phyloP scores from a whole-genome alignment of 495 filamentous ascomycete genomes.

The Neurospora tetrasperma region DNA sequence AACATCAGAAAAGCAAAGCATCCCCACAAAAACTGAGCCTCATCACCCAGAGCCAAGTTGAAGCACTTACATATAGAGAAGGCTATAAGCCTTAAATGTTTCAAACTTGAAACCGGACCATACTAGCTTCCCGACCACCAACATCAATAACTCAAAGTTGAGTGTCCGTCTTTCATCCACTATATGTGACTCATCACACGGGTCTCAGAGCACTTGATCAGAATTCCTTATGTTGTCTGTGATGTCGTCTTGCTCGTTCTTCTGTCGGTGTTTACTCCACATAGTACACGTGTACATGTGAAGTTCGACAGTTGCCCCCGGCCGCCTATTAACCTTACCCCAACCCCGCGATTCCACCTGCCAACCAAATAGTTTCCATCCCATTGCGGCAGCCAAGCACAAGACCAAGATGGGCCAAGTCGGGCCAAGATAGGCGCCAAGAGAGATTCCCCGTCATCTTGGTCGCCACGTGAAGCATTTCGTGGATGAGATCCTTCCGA shows the following conservation, averaged over 20 bases:
- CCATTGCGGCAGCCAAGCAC: neutral
- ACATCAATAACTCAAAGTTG: neutral
- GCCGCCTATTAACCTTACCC: neutral
- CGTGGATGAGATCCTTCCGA: neutral
- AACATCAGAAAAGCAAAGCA: neutral
- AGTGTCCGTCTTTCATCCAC: neutral
- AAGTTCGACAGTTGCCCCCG: too few species aligned
- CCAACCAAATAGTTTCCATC: neutral
- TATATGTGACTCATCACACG: neutral
- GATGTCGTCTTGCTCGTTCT: neutral
- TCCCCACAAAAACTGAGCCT: neutral
- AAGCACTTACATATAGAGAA: neutral
- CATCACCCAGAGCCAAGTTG: neutral
- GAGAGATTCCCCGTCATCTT: neutral
- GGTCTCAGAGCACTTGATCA: neutral
- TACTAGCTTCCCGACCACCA: neutral
- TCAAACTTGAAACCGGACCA: neutral
- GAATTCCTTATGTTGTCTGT: neutral
- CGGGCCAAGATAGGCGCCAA: neutral
- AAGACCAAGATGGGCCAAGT: constrained; percentile 1
- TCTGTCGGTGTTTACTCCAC: neutral
- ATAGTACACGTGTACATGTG: too few species aligned
- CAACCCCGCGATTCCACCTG: neutral
- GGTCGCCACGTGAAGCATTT: constrained; percentile 4
- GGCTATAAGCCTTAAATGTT: neutral